These are phyloP conservation scores for Alternaria sp. DNA, from an alignment of 2,329 filamentous ascomycete genomes.

Conservation along the genomic window DNA sequence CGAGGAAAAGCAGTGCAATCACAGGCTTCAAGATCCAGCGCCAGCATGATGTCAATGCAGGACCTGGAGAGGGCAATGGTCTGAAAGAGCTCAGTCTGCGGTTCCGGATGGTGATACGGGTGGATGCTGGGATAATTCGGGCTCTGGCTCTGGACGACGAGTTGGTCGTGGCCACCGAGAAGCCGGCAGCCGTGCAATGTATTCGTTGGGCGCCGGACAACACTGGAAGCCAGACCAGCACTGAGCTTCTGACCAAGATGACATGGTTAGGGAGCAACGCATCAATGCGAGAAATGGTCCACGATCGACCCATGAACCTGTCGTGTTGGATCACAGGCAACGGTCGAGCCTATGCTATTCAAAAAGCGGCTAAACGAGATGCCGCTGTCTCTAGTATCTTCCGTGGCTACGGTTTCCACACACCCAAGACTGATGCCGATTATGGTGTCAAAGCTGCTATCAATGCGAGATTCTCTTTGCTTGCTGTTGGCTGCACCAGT, in stretches of 20 bases:
- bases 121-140: slow-evolving; percentile 91
- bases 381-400: slow-evolving; percentile 72
- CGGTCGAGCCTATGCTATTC: slow-evolving; percentile 88
- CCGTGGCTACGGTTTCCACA: slow-evolving; percentile 89
- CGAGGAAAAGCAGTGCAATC: slow-evolving; percentile 57
- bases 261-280: slow-evolving; percentile 81
- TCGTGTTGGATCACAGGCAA: slow-evolving; percentile 90
- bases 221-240: slow-evolving; percentile 82
- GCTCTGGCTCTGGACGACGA: slow-evolving; percentile 91
- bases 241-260: slow-evolving; percentile 88
- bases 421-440: slow-evolving; percentile 64
- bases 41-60: slow-evolving; percentile 53
- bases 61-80: slow-evolving; percentile 80
- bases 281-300: slow-evolving; percentile 81
- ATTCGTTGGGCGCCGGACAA: slow-evolving; percentile 92
- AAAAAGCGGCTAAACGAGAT: slow-evolving; percentile 60
- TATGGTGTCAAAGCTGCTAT: slow-evolving; percentile 78
- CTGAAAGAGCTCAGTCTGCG: slow-evolving; percentile 87
- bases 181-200: slow-evolving; percentile 93
- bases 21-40: slow-evolving; percentile 47
- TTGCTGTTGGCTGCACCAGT: slow-evolving; percentile 82
- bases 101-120: slow-evolving; percentile 97
- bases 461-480: slow-evolving; percentile 92
- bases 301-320: slow-evolving; percentile 95
- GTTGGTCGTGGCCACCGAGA: slow-evolving; percentile 86